These are phyloP conservation scores for Suhomyces choctaworum DNA, from an alignment of 1,139 yeast genomes.

Conservation along the genomic window DNA sequence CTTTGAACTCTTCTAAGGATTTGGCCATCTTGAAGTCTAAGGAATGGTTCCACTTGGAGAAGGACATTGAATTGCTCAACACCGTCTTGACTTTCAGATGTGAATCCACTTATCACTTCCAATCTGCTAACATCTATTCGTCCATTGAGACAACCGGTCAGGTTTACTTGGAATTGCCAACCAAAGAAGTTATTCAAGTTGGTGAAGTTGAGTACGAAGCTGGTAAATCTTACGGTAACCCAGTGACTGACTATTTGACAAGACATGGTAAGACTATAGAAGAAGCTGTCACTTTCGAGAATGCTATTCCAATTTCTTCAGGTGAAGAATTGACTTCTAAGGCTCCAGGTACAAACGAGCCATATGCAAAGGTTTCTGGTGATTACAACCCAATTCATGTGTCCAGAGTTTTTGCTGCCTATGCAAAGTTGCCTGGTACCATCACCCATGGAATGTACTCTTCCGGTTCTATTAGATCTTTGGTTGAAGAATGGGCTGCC, in stretches of 20 bases:
- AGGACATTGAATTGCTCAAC: slow-evolving; percentile 68
- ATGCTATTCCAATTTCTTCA: slow-evolving; percentile 83
- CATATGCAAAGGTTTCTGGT: slow-evolving; percentile 96
- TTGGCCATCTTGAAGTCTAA: slow-evolving; percentile 91
- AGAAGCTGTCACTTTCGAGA: slow-evolving; percentile 89
- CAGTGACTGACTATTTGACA: slow-evolving; percentile 88
- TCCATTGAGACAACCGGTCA: slow-evolving; percentile 84
- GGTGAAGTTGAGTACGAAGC: slow-evolving; percentile 90
- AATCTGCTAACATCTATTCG: slow-evolving; percentile 71
- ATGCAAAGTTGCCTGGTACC: slow-evolving; percentile 94
- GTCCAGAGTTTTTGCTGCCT: slow-evolving; percentile 88
- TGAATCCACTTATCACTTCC: slow-evolving; percentile 79
- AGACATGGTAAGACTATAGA: slow-evolving; percentile 94
- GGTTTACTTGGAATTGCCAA: slow-evolving; percentile 84
- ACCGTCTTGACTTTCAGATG: slow-evolving; percentile 88
- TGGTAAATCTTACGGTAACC: slow-evolving; percentile 93
- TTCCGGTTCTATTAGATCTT: slow-evolving; percentile 89
- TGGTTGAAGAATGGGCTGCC: slow-evolving; percentile 99
- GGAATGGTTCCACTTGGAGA: slow-evolving; percentile 94
- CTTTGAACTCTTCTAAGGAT: slow-evolving; percentile 76
- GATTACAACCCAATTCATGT: slow-evolving; percentile 98
- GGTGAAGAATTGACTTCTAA: slow-evolving; percentile 71
- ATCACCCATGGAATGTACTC: slow-evolving; percentile 99
- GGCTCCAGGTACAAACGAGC: slow-evolving; percentile 87
- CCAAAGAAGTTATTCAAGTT: slow-evolving; percentile 85